A percentile compares a stretch with the other conserved stretches of the same genome.
Evolutionary conservation across 345 rosid species (phyloP).

Genomic region (Carallia pectinifolia): DNA sequence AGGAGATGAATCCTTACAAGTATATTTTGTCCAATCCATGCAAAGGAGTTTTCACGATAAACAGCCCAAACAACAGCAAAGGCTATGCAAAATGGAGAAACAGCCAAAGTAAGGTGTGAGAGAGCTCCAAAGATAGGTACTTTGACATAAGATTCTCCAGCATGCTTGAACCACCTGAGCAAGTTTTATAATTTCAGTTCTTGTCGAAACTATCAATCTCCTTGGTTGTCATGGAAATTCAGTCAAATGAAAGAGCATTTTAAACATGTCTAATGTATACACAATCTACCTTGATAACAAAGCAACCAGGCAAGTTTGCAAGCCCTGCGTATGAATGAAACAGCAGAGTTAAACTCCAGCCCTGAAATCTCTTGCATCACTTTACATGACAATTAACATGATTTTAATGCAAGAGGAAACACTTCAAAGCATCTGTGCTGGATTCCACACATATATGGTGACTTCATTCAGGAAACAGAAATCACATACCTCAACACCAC

Average conservation of each 20-base stretch:
- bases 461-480: slow-evolving; percentile 2
- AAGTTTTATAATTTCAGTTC: slow-evolving; percentile 16
- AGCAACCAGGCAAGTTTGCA: slow-evolving; percentile 97
- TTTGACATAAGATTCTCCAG: slow-evolving; percentile 67
- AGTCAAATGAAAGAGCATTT: not conserved
- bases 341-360: slow-evolving; percentile 13
- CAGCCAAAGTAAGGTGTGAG: slow-evolving; percentile 79
- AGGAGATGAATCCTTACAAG: slow-evolving; percentile 57
- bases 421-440: not conserved
- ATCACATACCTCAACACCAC: slow-evolving; percentile 85
- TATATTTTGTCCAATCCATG: slow-evolving; percentile 99
- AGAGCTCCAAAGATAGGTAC: slow-evolving; percentile 84
- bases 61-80: slow-evolving; percentile 93
- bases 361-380: not conserved
- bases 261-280: too few relatives aligned
- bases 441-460: not conserved
- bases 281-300: slow-evolving; percentile 66
- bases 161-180: slow-evolving; percentile 75
- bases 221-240: not conserved
- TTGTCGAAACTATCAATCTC: slow-evolving; percentile 4
- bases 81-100: slow-evolving; percentile 87
- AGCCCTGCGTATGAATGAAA: slow-evolving; percentile 60
- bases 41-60: slow-evolving; percentile 55
- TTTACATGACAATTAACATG: slow-evolving; percentile 4
- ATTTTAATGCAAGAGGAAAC: not conserved